These are phyloP conservation scores for Jatropha podagrica DNA, from an alignment of 441 rosid species.

Conservation along the genomic window DNA sequence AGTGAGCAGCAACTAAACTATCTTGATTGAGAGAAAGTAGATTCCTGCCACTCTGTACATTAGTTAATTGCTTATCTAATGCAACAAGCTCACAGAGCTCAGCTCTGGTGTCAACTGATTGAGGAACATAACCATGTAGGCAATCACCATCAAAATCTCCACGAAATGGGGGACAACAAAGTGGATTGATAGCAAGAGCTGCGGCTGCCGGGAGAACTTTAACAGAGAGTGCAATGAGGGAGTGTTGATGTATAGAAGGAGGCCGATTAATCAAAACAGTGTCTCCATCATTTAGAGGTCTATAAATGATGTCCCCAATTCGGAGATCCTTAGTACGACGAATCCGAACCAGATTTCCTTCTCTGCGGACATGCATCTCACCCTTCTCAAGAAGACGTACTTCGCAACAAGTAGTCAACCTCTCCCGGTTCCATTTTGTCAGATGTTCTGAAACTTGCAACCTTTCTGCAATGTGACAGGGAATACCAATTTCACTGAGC, in stretches of 20 bases:
- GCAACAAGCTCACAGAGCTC: slow-evolving; percentile 91
- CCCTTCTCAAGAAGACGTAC: slow-evolving; percentile 65
- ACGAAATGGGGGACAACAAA: slow-evolving; percentile 83
- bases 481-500: slow-evolving; percentile 85
- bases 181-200: slow-evolving; percentile 83
- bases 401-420: slow-evolving; percentile 46
- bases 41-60: slow-evolving; percentile 79
- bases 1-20: slow-evolving; percentile 78
- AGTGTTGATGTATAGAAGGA: slow-evolving; percentile 94
- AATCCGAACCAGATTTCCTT: slow-evolving; percentile 48
- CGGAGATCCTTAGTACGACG: slow-evolving; percentile 50
- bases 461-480: slow-evolving; percentile 73
- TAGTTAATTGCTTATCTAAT: slow-evolving; percentile 71
- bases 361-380: slow-evolving; percentile 60
- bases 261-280: slow-evolving; percentile 82
- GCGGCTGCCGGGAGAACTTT: slow-evolving; percentile 68
- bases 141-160: slow-evolving; percentile 99
- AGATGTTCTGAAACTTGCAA: slow-evolving; percentile 75
- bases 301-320: slow-evolving; percentile 58
- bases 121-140: slow-evolving; percentile 94
- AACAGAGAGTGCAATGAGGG: slow-evolving; percentile 77
- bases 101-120: slow-evolving; percentile 65
- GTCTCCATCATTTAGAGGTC: slow-evolving; percentile 81
- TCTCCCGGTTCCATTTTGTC: slow-evolving; percentile 70
- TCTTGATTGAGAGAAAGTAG: slow-evolving; percentile 83